A percentile compares a stretch with the other conserved stretches of the same genome.
phyloP scores from a whole-genome alignment of 2,329 filamentous ascomycete genomes.

The Hypoxylon sp. region DNA sequence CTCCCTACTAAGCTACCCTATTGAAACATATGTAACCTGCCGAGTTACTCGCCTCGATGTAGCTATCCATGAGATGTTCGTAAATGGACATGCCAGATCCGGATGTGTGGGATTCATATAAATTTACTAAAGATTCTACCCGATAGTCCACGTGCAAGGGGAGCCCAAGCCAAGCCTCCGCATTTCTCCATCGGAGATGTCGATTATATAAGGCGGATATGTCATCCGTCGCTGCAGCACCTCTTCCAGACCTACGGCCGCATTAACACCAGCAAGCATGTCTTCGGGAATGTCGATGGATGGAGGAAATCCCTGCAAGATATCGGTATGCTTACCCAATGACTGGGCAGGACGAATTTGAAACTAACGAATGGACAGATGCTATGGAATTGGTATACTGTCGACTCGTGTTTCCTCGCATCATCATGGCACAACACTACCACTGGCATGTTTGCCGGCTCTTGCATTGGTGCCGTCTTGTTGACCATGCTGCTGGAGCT shows the following conservation, averaged over 20 bases:
- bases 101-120: conserved; percentile 6
- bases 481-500: conserved; percentile 79
- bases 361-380: conserved; percentile 62
- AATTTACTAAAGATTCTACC: conserved; percentile 2
- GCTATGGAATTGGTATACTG: conserved; percentile 83
- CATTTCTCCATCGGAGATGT: conserved; percentile 4
- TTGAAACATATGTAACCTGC: no score
- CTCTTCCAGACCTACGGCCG: conserved; percentile 18
- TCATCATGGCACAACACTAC: conserved; percentile 76
- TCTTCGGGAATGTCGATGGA: conserved; percentile 20
- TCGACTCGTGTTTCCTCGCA: conserved; percentile 79
- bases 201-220: conserved; percentile 22
- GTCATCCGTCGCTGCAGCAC: conserved; percentile 17
- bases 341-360: background rate
- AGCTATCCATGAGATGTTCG: background rate
- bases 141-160: background rate
- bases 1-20: no score
- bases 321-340: conserved; percentile 15
- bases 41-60: background rate
- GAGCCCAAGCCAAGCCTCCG: conserved; percentile 4
- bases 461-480: conserved; percentile 80
- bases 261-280: conserved; percentile 17
- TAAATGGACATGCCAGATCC: conserved; percentile 12
- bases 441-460: conserved; percentile 78
- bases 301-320: conserved; percentile 16